Base-by-base conservation (phyloP, 2,329 filamentous ascomycete genomes). In the Davidsoniella australis region DNA sequence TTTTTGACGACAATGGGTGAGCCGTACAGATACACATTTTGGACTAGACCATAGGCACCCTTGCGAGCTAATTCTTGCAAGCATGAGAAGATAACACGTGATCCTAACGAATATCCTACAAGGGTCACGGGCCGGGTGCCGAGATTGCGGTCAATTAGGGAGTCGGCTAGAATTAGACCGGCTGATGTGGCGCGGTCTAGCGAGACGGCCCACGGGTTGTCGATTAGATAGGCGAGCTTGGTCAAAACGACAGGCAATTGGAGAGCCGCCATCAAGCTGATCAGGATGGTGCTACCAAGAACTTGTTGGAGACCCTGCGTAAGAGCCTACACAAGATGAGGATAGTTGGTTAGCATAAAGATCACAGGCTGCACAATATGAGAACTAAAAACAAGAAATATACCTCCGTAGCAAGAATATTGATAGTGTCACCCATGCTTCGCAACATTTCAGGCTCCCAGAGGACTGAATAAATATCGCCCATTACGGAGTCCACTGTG, bases 361-460 rank as follows among this genome's bases (percentile, higher is more conserved):
- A 23, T 23, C 20, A 23, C 20, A 24, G 54, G 43, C 29, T 23
- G 24, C 26, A 38, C 5, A 17, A 10, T 18, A 9, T 24, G 36
- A 24, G 5, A 23, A 20, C 17, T 33, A 9, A 33, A 14, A 45
- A 12, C n/a, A 48, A 52, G 63, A 56, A 64, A 76, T 74, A 65
- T 65, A 89, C 85, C 77, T 98, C 91, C 33, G 91, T 98, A 51
- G 91, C 91, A 55, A 98, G 70, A 64, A 98, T 96, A 59, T 95
- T 95, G 59, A 98, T 96, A 42, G 91, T 98, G 62, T 91, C 85
- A 75, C 91, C 91, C 81, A 95, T 98, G 64, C 86, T 94, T 57
- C 79, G 82, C 60, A 98, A 73, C 88, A 98, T 94, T 61, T 98
- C 91, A 2, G 91, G 93, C 63, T 98, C 91, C 88, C 91, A 98